Base-by-base conservation (phyloP, 2,329 filamentous ascomycete genomes). In the Fusarium illudens region DNA sequence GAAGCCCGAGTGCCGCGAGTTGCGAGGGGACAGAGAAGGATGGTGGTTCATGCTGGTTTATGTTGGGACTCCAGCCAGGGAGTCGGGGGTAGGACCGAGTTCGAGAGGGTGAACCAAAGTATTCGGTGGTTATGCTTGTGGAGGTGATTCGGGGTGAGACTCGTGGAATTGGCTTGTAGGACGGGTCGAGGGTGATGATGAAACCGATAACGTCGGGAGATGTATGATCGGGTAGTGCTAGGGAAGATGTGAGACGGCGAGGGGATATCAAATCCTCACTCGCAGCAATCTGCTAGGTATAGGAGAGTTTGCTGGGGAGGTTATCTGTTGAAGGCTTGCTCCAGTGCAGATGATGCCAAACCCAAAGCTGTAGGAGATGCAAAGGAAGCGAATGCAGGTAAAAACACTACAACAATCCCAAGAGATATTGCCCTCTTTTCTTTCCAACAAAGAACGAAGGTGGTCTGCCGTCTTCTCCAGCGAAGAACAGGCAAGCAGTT, bases 1-100 rank as follows among this genome's bases (percentile, higher is more conserved):
- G 66, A 86, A 86, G 62, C 84, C 83, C 48, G 77, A 78, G 42
- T 78, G 75, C 36, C 75, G 73, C 39, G 76, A 79, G 54, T 78
- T 77, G 54, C 77, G 75, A 52, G 80, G 76, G 7, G 80, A 81
- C 52, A 76, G 69, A 19, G 80, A 75, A 44, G 71, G 70, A 55
- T 64, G 73, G 54, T 73, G 71, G 34, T 72, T 72, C 75, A 77
- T 77, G 58, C 32, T 67, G 50, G 48, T 46, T 30, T 58, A 39
- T 64, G 57, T 68, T 61, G 52, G 32, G 52, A 55, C 71, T 74
- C 72, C 69, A 57, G 58, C 69, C 57, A 62, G 72, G 69, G 70
- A 68, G 67, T 48, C 64, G 62, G 58, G 65, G 39, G 46, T 25
- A 49, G 20, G 49, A 29, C 37, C 50, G 50, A 65, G 49, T 60